Evolutionary conservation across 1,284 basidiomycete genomes (phyloP).

Genomic region (Heterobasidion irregulare): DNA sequence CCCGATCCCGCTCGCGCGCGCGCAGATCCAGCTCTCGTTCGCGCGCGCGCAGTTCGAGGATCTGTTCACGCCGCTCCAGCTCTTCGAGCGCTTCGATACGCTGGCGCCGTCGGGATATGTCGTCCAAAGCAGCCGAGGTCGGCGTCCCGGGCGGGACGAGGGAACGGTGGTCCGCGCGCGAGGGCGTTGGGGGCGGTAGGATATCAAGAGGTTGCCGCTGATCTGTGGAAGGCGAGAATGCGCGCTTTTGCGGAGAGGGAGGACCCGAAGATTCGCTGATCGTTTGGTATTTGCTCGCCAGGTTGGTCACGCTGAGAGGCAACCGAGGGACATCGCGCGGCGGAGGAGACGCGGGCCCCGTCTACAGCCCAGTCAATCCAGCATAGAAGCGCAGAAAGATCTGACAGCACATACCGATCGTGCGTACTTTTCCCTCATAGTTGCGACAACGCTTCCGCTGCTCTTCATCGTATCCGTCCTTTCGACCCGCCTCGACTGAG

Average conservation of each 20-base stretch:
- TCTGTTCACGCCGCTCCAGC: constrained; percentile 42
- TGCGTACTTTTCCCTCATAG: constrained; percentile 57
- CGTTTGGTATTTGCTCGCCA: constrained; percentile 58
- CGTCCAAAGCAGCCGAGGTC: constrained; percentile 7
- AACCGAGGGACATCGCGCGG: constrained; percentile 55
- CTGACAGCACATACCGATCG: constrained; percentile 34
- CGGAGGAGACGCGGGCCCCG: constrained; percentile 41
- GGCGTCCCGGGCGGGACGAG: constrained; percentile 2
- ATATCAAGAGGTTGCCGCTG: background rate
- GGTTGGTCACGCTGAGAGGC: constrained; percentile 52
- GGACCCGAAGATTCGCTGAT: background rate
- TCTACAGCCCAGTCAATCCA: constrained; percentile 22
- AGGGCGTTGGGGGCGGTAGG: background rate
- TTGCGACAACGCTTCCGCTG: constrained; percentile 54
- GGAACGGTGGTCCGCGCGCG: constrained; percentile 3
- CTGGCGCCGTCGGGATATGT: constrained; percentile 28
- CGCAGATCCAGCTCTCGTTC: constrained; percentile 52
- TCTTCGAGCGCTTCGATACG: constrained; percentile 43
- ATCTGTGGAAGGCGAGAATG: background rate
- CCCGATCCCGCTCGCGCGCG: constrained; percentile 17
- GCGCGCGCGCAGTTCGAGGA: constrained; percentile 42
- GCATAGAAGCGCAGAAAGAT: background rate
- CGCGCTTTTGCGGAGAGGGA: background rate
- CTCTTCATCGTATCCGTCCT: constrained; percentile 30
- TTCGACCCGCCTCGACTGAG: constrained; percentile 15